Conservation (phyloP, 192 early-diverging fungal genomes). For the Coemansia sp. region DNA sequence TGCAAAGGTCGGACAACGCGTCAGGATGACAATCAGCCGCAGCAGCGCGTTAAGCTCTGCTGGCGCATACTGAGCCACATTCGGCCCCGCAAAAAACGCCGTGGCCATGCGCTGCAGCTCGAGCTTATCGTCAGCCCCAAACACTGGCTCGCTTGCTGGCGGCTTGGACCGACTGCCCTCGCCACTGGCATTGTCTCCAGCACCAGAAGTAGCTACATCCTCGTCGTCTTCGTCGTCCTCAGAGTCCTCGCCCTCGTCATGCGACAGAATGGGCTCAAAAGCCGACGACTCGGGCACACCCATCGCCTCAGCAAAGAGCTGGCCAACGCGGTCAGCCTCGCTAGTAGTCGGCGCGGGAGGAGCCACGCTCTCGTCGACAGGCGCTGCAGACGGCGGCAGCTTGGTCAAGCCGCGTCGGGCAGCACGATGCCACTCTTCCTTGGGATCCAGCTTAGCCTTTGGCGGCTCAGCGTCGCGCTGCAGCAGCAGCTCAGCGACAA, state of each 20-base stretch:
- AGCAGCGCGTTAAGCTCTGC: conserved; percentile 66
- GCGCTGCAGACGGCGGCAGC: conserved; percentile 40
- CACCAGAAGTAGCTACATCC: neutral
- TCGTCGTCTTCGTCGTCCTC: conserved; percentile 10
- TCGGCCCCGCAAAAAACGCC: conserved; percentile 31
- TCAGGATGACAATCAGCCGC: conserved; percentile 80
- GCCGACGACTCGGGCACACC: conserved; percentile 14
- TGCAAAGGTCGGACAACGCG: conserved; percentile 66
- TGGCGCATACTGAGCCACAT: conserved; percentile 21
- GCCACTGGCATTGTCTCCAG: neutral
- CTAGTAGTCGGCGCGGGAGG: neutral
- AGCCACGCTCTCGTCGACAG: conserved; percentile 17
- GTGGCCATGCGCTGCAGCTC: conserved; percentile 41
- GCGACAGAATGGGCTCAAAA: conserved; percentile 25
- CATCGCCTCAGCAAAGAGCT: conserved; percentile 14
- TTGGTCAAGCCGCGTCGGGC: conserved; percentile 48
- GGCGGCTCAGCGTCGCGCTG: conserved; percentile 44
- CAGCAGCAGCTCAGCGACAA: conserved; percentile 48
- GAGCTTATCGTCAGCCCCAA: conserved; percentile 18
- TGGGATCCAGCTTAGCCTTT: conserved; percentile 22
- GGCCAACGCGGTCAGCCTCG: conserved; percentile 14
- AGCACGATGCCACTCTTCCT: conserved; percentile 41
- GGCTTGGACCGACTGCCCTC: conserved; percentile 4
- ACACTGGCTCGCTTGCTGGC: conserved; percentile 22
- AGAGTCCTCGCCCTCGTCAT: conserved; percentile 6